phyloP scores from a whole-genome alignment of 163 green algal genomes.

The Scenedesmus sp. region DNA sequence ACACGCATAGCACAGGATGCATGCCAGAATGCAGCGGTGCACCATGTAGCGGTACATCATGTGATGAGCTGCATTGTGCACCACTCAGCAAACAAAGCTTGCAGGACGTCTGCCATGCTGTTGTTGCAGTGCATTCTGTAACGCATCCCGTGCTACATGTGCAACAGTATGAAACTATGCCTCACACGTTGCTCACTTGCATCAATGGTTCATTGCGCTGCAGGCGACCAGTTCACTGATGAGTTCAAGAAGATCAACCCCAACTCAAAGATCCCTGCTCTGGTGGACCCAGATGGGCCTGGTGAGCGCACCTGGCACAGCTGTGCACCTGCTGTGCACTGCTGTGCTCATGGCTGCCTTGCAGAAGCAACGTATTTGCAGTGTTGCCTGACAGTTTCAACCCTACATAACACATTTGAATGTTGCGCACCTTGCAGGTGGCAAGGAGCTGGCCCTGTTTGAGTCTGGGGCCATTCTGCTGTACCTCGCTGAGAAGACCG shows the following conservation, averaged over 20 bases:
- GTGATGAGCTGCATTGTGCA: not conserved
- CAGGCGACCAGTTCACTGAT: slow-evolving; percentile 55
- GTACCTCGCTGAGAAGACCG: slow-evolving; percentile 52
- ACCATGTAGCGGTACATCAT: no score
- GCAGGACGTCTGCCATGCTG: not conserved
- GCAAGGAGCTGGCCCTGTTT: slow-evolving; percentile 46
- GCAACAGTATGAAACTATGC: not conserved
- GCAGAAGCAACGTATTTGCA: no score
- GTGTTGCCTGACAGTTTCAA: no score
- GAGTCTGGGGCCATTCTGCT: slow-evolving; percentile 50
- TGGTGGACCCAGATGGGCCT: slow-evolving; percentile 59
- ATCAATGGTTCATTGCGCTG: not conserved
- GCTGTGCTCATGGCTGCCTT: no score
- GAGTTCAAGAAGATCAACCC: slow-evolving; percentile 56
- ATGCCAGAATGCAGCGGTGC: no score
- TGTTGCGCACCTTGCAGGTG: not conserved
- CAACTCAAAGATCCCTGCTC: slow-evolving; percentile 55
- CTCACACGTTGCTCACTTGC: not conserved
- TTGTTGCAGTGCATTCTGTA: not conserved
- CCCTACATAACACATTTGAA: no score
- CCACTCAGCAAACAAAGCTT: not conserved
- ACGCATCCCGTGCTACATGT: not conserved
- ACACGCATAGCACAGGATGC: no score
- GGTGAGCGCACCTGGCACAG: not conserved
- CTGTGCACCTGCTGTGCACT: no score